Percentiles rank a stretch among this genome's conserved stretches.
Conservation (phyloP, 305 asterid genomes). For the Lippia alba region DNA sequence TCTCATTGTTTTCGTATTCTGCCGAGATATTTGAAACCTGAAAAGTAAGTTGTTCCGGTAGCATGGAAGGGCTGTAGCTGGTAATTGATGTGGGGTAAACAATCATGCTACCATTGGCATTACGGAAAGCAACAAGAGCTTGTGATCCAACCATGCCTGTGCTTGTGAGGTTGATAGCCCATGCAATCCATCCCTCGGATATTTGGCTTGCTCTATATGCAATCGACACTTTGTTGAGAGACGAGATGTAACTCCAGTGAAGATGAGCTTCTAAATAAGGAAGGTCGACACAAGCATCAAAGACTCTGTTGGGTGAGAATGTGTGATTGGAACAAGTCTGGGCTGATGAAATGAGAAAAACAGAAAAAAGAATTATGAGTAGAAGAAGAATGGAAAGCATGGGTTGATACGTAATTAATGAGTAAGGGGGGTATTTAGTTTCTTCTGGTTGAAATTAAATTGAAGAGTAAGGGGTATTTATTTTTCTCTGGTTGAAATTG, state of each 20-base stretch:
- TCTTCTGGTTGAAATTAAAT: no score
- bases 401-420: background rate
- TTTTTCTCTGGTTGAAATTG: no score
- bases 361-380: slow-evolving; percentile 29
- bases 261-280: slow-evolving; percentile 49
- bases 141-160: slow-evolving; percentile 62
- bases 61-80: slow-evolving; percentile 54
- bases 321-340: slow-evolving; percentile 46
- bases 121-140: slow-evolving; percentile 54
- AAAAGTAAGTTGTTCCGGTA: slow-evolving; percentile 37
- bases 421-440: background rate
- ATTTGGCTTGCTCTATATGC: slow-evolving; percentile 52
- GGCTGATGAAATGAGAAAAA: slow-evolving; percentile 34
- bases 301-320: slow-evolving; percentile 40
- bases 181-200: slow-evolving; percentile 53
- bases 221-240: slow-evolving; percentile 40
- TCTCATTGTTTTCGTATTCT: slow-evolving; percentile 46
- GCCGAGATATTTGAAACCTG: slow-evolving; percentile 49
- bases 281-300: slow-evolving; percentile 44
- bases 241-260: slow-evolving; percentile 51
- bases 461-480: no score
- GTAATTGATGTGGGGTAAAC: slow-evolving; percentile 48
- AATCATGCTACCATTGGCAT: slow-evolving; percentile 44
- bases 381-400: slow-evolving; percentile 37
- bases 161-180: slow-evolving; percentile 60